Evolutionary conservation across 306 rosid genomes (phyloP), one percentile per base, ranked within the genome.

Genomic region (Casuarina equisetifolia): DNA sequence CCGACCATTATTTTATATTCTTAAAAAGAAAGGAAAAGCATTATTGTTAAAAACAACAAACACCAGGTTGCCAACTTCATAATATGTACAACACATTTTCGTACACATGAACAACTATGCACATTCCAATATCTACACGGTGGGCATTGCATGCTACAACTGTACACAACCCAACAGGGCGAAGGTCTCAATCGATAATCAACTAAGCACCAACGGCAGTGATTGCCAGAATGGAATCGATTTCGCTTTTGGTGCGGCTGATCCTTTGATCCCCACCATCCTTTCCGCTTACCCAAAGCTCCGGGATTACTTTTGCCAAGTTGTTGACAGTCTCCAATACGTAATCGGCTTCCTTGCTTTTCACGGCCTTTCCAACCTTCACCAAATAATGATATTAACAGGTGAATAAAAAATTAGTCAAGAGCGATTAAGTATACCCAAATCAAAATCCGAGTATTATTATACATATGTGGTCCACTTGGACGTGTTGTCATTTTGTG

Each of bases 301-400:
- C 98, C 0, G 97, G 88, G 49, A 92, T 59, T 1, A 51, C 85
- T 75, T 92, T 79, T 0, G 76, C 77, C n/a, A 90, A 2, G 57
- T 73, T 85, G 46, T 80, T 70, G 70, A 92, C 88, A 10, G 54
- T 53, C 86, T 86, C 94, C 73, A 92, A 67, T 0, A 42, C 87
- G 43, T 90, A 92, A 36, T 92, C 96, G 15, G 94, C 94, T 40
- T 71, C 98, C 5, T 85, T 80, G 72, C 79, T 85, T 70, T 94
- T 88, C 71, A 80, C 72, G 0, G 73, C 10, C 46, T 84, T 87
- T 15, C 98, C 98, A 74, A 92, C 92, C 98, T 94, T 76, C 71
- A 45, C 35, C 3, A 36, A 9, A 40, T 57, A 79, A 72, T 8
- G 2, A 46, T 1, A 48, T 1, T 9, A 25, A 57, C 25, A 51